Evolutionary conservation across 2,329 filamentous ascomycete genomes (phyloP).

Genomic region (Scedosporium boydii): DNA sequence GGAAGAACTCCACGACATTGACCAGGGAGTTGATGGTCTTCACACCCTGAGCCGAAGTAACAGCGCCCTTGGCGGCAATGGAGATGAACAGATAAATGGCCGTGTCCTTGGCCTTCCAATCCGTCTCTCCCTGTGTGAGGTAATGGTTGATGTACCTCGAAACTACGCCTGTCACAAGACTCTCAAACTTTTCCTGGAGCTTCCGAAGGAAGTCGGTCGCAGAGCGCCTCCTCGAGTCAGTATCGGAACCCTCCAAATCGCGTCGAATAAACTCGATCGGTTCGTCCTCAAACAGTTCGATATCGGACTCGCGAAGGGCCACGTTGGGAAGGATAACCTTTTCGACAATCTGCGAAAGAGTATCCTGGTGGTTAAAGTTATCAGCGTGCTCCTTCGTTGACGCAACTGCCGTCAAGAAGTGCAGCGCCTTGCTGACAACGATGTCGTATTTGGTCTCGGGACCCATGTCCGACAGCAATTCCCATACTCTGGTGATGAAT

Average conservation of each 20-base stretch:
- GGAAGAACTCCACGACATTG: conserved; percentile 90
- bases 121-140: conserved; percentile 65
- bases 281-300: conserved; percentile 96
- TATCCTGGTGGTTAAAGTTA: conserved; percentile 74
- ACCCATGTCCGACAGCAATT: conserved; percentile 75
- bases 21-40: conserved; percentile 81
- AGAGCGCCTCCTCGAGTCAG: conserved; percentile 81
- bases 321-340: conserved; percentile 95
- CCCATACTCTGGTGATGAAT: conserved; percentile 89
- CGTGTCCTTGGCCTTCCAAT: conserved; percentile 97
- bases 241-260: conserved; percentile 93
- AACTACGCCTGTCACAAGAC: conserved; percentile 76
- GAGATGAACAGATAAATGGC: conserved; percentile 95
- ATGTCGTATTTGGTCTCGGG: conserved; percentile 88
- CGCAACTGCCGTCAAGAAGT: conserved; percentile 87
- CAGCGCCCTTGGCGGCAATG: conserved; percentile 82
- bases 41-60: conserved; percentile 82
- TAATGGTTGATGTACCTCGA: conserved; percentile 81
- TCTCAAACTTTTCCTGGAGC: conserved; percentile 81
- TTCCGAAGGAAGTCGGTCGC: conserved; percentile 91
- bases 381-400: conserved; percentile 67
- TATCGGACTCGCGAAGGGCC: conserved; percentile 80
- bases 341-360: conserved; percentile 80
- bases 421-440: conserved; percentile 85
- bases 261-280: conserved; percentile 96